phyloP scores from a whole-genome alignment of 1,284 basidiomycete genomes.

The Cystobasidium slooffiae region DNA sequence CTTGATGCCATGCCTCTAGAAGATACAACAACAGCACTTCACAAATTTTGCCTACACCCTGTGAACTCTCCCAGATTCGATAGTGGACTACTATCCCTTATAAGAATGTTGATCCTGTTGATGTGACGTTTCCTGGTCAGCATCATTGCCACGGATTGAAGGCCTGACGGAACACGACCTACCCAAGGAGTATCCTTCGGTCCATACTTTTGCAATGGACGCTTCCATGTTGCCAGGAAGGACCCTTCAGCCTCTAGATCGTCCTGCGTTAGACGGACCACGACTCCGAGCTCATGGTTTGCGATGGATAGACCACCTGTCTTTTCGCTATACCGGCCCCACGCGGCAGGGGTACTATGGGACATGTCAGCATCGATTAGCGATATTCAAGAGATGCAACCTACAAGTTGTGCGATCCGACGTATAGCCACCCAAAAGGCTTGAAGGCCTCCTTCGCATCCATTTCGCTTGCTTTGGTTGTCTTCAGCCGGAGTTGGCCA shows the following conservation, averaged over 20 bases:
- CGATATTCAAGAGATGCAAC: background rate
- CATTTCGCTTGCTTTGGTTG: background rate
- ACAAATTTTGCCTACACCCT: background rate
- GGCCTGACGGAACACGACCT: background rate
- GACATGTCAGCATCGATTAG: background rate
- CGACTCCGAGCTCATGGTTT: constrained; percentile 41
- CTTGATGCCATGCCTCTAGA: background rate
- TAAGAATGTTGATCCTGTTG: constrained; percentile 28
- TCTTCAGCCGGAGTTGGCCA: background rate
- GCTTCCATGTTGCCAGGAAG: constrained; percentile 36
- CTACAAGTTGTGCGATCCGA: constrained; percentile 44
- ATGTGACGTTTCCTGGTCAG: background rate
- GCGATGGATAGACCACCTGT: constrained; percentile 20
- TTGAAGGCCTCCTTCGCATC: background rate
- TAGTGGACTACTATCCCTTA: background rate
- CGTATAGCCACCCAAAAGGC: constrained; percentile 36
- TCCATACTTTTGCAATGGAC: constrained; percentile 28
- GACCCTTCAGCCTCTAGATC: constrained; percentile 22
- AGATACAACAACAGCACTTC: constrained; percentile 8
- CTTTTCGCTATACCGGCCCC: constrained; percentile 41
- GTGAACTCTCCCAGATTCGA: background rate
- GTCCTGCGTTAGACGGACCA: constrained; percentile 12
- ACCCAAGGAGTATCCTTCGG: constrained; percentile 40
- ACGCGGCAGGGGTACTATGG: constrained; percentile 32
- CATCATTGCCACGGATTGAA: background rate